Evolutionary conservation across 1,284 basidiomycete genomes (phyloP), one percentile per base, ranked within the genome.

Genomic region (Phylloporus sp.): DNA sequence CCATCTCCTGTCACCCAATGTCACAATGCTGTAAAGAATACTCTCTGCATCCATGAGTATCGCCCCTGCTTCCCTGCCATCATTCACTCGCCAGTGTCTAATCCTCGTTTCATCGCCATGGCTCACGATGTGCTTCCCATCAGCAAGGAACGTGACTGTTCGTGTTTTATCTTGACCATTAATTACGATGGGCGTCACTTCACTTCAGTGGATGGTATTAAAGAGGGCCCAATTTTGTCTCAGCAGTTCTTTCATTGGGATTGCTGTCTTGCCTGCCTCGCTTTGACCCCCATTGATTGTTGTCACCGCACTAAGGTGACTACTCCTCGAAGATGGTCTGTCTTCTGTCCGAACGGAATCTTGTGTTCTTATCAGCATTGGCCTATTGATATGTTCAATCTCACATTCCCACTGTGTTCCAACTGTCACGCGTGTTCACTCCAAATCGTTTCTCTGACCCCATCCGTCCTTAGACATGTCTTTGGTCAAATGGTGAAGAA

Each of bases 401-500:
- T n/a, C n/a, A n/a, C n/a, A n/a, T n/a, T n/a, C n/a, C n/a, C n/a
- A n/a, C n/a, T n/a, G n/a, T n/a, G n/a, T n/a, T n/a, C n/a, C n/a
- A n/a, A n/a, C n/a, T n/a, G n/a, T n/a, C 44, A 47, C 58, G 24
- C 44, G 26, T 11, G n/a, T 39, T 47, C 31, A 39, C 50, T 20
- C 46, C 24, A 29, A 2, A n/a, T n/a, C 37, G 31, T 37, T 67
- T 53, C 68, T 52, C 18, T 51, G n/a, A 40, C 57, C 26, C n/a
- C n/a, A 39, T 54, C 55, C 61, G 60, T 58, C 37, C 63, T 52
- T 72, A 94, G 93, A 68, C 96, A 98, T 79, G 95, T 97, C 72
- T 98, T 92, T 75, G 96, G 94, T 32, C 90, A 93, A 70, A 79
- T 86, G 64, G 85, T 89, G 31, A 96, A 95, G 84, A 94, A 92